Base-by-base conservation (phyloP, 768 basidiomycete species). In the Agaricus sinodeliciosus region DNA sequence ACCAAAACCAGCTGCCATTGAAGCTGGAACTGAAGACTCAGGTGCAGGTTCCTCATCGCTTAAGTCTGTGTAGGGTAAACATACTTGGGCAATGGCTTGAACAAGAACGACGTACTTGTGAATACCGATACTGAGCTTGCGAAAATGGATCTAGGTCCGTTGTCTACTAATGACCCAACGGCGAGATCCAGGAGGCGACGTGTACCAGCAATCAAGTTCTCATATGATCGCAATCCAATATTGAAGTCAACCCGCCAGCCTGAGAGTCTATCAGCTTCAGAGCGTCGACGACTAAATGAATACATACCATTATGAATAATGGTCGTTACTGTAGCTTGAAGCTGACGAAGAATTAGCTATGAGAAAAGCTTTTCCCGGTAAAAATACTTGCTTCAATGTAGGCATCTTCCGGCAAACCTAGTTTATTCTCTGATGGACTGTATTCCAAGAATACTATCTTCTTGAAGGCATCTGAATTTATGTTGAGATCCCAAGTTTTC, bases 291-390 rank as follows among this genome's bases (percentile, higher is more conserved):
- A 4, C 7, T 22, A n/a, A 3, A 39, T 7, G 5, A 27, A 3
- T 15, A 25, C 37, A 25, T 13, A 40, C 48, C 36, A 22, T 27
- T 40, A 19, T 49, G 48, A 49, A 49, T 27, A 6, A 49, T 40
- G 37, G 36, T 40, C 15, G 48, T 49, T n/a, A 49, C 36, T 26
- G 36, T 49, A 18, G 11, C n/a, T 16, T 26, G 48, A 39, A 62
- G 44, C 59, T 70, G 69, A 6, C 12, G 6, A 39, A 4, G 15
- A 11, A 9, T 43, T 22, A 43, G 18, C 13, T 25, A 22, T 16
- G 42, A 9, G 16, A 43, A 18, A 43, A 22, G 22, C 11, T 2
- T 22, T 22, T 12, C 11, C 15, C 6, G 13, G 18, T 12, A 3
- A 43, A 2, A 11, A 18, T 12, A 19, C 42, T 18, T 43, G 22